Conservation (phyloP, 2,329 filamentous ascomycete genomes). For the Aspergillus ochraceus region DNA sequence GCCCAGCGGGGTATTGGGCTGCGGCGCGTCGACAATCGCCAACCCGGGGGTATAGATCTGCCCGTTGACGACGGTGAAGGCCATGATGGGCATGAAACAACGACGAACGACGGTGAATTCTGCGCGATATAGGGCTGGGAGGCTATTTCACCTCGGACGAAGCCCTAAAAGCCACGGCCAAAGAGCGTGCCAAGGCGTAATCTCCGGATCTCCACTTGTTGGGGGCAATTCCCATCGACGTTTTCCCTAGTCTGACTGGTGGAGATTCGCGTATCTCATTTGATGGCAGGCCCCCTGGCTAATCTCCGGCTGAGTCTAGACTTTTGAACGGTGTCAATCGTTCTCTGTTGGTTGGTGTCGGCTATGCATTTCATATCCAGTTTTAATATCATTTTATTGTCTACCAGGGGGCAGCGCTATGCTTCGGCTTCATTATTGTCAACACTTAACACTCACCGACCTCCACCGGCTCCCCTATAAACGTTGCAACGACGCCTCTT, state of each 20-base stretch:
- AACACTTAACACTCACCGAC: too few species aligned
- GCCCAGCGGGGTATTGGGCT: conserved; percentile 64
- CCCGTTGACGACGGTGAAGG: conserved; percentile 60
- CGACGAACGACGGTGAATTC: neutral
- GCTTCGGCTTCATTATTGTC: neutral
- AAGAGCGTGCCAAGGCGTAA: conserved; percentile 5
- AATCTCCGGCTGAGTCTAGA: neutral
- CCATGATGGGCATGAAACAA: conserved; percentile 43
- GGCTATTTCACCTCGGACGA: neutral
- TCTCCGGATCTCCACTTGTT: conserved; percentile 3
- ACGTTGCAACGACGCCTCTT: neutral
- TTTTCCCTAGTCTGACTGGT: neutral
- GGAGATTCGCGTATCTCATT: neutral
- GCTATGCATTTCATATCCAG: neutral
- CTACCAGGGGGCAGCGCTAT: too few species aligned
- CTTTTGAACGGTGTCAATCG: neutral
- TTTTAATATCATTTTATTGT: too few species aligned
- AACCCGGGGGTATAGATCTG: conserved; percentile 71
- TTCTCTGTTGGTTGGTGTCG: too few species aligned
- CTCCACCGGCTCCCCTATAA: neutral
- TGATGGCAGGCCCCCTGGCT: neutral
- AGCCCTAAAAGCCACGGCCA: too few species aligned
- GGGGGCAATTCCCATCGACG: neutral
- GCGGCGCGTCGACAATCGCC: conserved; percentile 65
- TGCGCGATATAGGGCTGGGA: neutral